Base-by-base conservation (phyloP, 371 early-diverging fungal genomes). In the Mucor lusitanicus region DNA sequence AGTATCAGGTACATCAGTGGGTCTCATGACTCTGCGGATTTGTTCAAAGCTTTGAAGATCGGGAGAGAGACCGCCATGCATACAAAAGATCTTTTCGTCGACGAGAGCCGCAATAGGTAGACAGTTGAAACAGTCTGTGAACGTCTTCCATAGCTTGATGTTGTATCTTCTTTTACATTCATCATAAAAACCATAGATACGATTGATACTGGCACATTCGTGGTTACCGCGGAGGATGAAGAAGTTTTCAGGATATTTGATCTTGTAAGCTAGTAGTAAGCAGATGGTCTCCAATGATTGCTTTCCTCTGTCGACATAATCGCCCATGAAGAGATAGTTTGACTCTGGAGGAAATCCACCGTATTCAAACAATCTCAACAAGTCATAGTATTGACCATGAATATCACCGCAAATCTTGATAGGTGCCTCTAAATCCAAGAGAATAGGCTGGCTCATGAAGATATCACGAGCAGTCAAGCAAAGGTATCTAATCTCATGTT, bases 161-260 rank as follows among this genome's bases (percentile, higher is more conserved):
- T 90, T 95, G 69, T 92, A 94, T 74, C 99, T 84, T 74, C 99
- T 92, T 80, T 98, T 77, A 71, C 97, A 97, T 81, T 99, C 99
- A 77, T 99, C 99, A 77, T 97, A 99, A 78, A 99, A 99, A 6
- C 99, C 99, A 76, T 99, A 99, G 42, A 99, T 94, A 63, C 92
- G 90, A 76, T 96, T 97, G 77, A 97, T 94, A 75, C 89, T 87
- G 13, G 95, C 93, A 73, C 93, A 92, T 77, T 97, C 97, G 77
- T 97, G 97, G 80, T 97, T 98, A 46, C 98, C 97, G 50, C 97
- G 86, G 63, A 98, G 87, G 61, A 98, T 87, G 78, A 97, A 97
- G 80, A 98, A 97, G 82, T 96, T 97, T 70, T 96, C 92, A 23
- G 97, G 96, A 79, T 95, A 94, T 83, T 94, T 94, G 82, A 95